Percentiles rank a stretch among this genome's conserved stretches.
phyloP scores from a whole-genome alignment of 1,284 basidiomycete genomes.

The Cystobasidiaceae sp. region DNA sequence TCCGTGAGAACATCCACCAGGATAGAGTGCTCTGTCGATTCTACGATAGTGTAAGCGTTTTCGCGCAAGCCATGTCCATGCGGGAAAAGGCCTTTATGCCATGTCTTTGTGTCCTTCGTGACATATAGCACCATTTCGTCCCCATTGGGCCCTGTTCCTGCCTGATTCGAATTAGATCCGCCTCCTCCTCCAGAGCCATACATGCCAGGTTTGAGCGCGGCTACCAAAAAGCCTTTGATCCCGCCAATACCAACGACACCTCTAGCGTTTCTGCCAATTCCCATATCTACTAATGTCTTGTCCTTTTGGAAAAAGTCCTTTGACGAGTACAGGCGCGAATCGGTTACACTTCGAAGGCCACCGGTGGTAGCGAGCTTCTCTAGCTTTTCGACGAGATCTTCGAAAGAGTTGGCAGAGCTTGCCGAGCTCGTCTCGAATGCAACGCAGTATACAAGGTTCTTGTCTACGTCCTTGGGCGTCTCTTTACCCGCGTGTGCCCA shows the following conservation, averaged over 20 bases:
- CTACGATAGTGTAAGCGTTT: slow-evolving; percentile 93
- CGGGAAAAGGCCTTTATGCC: slow-evolving; percentile 79
- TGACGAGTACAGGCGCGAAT: slow-evolving; percentile 70
- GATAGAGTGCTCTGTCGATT: slow-evolving; percentile 84
- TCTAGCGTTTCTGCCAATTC: slow-evolving; percentile 71
- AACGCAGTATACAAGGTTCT: slow-evolving; percentile 76
- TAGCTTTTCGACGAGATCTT: slow-evolving; percentile 24
- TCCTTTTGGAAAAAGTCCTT: slow-evolving; percentile 71
- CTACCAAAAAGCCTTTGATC: slow-evolving; percentile 82
- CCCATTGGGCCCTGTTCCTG: slow-evolving; percentile 48
- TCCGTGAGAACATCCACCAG: slow-evolving; percentile 86
- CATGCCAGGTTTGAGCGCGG: slow-evolving; percentile 59
- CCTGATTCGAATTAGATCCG: neutral
- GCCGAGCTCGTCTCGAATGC: slow-evolving; percentile 63
- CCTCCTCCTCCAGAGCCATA: neutral
- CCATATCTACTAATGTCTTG: slow-evolving; percentile 65
- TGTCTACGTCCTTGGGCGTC: slow-evolving; percentile 66
- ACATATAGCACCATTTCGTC: slow-evolving; percentile 81
- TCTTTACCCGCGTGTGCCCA: slow-evolving; percentile 78
- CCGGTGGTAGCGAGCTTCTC: slow-evolving; percentile 25
- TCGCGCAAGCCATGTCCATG: slow-evolving; percentile 75
- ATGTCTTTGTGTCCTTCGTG: slow-evolving; percentile 68
- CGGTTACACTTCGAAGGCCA: slow-evolving; percentile 44
- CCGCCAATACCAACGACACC: slow-evolving; percentile 85
- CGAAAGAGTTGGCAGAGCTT: slow-evolving; percentile 49